Percentiles rank a stretch among this genome's conserved stretches.
phyloP scores from a whole-genome alignment of 73 alveolate species.

The Stentor coeruleus region DNA sequence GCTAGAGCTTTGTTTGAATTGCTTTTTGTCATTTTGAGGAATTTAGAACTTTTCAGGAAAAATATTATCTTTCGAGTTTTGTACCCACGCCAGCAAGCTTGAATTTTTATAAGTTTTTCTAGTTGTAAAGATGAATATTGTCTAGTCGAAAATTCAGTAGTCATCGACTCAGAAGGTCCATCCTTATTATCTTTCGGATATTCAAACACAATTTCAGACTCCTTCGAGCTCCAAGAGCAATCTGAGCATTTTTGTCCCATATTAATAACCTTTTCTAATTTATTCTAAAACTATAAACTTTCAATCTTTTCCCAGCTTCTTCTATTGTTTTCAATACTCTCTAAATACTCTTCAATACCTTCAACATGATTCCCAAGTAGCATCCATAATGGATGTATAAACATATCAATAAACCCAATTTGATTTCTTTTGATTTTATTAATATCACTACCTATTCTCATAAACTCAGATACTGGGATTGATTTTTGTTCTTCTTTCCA shows the following conservation, averaged over 20 bases:
- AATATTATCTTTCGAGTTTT: neutral
- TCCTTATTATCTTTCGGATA: neutral
- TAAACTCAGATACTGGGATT: conserved; percentile 23
- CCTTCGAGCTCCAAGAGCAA: neutral
- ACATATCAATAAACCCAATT: conserved; percentile 26
- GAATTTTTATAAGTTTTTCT: neutral
- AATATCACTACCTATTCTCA: conserved; percentile 22
- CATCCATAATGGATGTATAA: conserved; percentile 19
- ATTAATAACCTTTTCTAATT: neutral
- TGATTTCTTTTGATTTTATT: conserved; percentile 18
- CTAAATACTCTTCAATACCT: neutral
- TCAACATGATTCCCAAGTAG: neutral
- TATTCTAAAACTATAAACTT: neutral
- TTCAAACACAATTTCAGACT: neutral
- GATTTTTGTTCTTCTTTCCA: conserved; percentile 21
- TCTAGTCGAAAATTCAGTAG: neutral
- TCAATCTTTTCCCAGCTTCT: conserved; percentile 22
- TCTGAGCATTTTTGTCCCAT: conserved; percentile 21
- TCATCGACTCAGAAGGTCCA: neutral
- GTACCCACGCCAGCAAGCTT: conserved; percentile 20
- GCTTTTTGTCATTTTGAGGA: neutral
- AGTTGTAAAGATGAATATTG: neutral
- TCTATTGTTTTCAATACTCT: conserved; percentile 2
- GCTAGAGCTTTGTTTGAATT: neutral
- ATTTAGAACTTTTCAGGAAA: neutral